Evolutionary conservation across 2,329 filamentous ascomycete genomes (phyloP).

Genomic region (Cladosporium sp.): DNA sequence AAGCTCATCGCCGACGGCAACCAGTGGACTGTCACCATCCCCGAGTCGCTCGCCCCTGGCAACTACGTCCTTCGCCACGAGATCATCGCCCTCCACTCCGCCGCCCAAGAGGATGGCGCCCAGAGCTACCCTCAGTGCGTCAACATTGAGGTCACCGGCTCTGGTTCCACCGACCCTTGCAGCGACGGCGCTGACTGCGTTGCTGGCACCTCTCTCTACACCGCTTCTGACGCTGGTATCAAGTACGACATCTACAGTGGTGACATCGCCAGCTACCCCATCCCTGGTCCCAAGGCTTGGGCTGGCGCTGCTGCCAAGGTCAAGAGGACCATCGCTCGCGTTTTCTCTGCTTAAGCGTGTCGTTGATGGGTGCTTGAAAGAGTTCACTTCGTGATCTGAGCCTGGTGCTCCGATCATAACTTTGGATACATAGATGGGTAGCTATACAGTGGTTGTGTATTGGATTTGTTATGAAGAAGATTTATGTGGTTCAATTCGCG

Average conservation of each 20-base stretch:
- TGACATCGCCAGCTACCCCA: slow-evolving; percentile 39
- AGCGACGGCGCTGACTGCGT: slow-evolving; percentile 9
- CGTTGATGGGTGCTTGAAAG: not conserved
- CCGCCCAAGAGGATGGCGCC: slow-evolving; percentile 25
- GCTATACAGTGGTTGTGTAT: not conserved
- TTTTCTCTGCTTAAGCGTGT: slow-evolving; percentile 7
- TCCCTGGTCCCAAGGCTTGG: slow-evolving; percentile 44
- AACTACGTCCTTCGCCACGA: slow-evolving; percentile 59
- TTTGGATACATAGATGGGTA: not conserved
- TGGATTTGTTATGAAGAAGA: not conserved
- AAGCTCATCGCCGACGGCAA: slow-evolving; percentile 37
- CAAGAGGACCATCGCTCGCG: slow-evolving; percentile 8
- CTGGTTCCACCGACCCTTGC: slow-evolving; percentile 31
- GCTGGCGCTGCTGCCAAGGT: slow-evolving; percentile 7
- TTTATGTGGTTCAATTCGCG: no score
- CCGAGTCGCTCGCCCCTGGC: slow-evolving; percentile 49
- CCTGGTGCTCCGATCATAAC: not conserved
- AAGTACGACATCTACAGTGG: slow-evolving; percentile 53
- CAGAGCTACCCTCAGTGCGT: slow-evolving; percentile 38
- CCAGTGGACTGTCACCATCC: slow-evolving; percentile 45
- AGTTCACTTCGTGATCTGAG: not conserved
- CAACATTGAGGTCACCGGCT: slow-evolving; percentile 57
- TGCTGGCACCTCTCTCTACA: slow-evolving; percentile 51
- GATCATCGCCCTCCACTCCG: slow-evolving; percentile 58
- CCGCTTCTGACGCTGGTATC: slow-evolving; percentile 52